These are phyloP conservation scores for Exobasidium cylindrosporum DNA, from an alignment of 1,284 basidiomycete species.

Conservation along the genomic window DNA sequence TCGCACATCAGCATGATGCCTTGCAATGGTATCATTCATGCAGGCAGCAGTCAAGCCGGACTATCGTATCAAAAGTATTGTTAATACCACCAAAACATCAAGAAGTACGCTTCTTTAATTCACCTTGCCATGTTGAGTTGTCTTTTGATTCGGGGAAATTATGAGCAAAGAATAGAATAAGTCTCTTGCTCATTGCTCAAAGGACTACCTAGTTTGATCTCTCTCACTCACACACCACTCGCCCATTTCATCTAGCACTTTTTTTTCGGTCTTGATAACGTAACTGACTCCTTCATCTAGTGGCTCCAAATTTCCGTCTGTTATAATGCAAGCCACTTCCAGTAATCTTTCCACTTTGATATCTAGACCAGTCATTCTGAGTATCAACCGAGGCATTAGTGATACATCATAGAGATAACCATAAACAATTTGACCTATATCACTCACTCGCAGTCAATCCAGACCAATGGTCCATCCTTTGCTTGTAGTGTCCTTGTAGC, in stretches of 20 bases:
- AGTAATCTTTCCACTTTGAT: conserved; percentile 68
- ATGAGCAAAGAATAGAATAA: too few relatives aligned
- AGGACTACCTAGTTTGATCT: too few relatives aligned
- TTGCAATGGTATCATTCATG: conserved; percentile 17
- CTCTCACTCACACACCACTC: conserved; percentile 33
- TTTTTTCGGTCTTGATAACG: conserved; percentile 67
- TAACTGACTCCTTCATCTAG: conserved; percentile 72
- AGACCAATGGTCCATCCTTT: conserved; percentile 70
- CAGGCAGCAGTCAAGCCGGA: conserved; percentile 39
- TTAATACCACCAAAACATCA: too few relatives aligned
- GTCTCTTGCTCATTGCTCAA: too few relatives aligned
- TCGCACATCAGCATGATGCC: conserved; percentile 56
- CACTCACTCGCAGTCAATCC: conserved; percentile 73
- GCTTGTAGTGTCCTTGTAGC: conserved; percentile 22
- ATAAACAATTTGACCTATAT: neutral
- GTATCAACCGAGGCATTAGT: neutral
- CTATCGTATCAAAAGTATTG: too few relatives aligned
- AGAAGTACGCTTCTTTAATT: neutral
- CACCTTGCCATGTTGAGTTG: conserved; percentile 26
- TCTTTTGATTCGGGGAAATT: conserved; percentile 8
- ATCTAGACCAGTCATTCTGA: conserved; percentile 70
- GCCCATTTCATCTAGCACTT: conserved; percentile 61
- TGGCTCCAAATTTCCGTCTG: conserved; percentile 70
- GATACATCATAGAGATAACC: neutral
- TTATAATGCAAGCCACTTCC: conserved; percentile 74